Conservation (phyloP, 2,329 filamentous ascomycete genomes). For the Monilinia fructicola region DNA sequence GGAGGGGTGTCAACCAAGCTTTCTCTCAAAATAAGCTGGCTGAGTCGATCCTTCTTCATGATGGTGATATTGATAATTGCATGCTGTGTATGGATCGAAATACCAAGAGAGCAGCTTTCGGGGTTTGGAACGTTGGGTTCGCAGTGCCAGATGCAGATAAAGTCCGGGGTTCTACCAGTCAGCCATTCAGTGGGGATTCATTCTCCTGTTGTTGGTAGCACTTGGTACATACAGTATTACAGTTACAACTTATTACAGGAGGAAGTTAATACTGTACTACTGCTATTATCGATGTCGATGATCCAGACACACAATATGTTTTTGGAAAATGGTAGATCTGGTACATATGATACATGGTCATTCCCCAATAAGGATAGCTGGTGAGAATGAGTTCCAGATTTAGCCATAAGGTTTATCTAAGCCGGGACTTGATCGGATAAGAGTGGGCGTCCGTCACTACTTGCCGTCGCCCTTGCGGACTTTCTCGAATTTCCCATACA, state of each 20-base stretch:
- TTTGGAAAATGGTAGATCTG: neutral
- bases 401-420: no score
- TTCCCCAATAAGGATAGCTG: neutral
- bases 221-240: no score
- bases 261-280: no score
- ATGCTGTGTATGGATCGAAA: neutral
- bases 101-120: neutral
- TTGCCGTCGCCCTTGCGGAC: slow-evolving; percentile 10
- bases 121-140: neutral
- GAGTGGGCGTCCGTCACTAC: neutral
- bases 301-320: neutral
- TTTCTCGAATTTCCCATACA: slow-evolving; percentile 8
- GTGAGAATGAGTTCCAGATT: neutral
- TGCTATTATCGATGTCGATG: neutral
- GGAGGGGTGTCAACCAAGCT: neutral
- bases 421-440: neutral
- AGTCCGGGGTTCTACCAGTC: neutral
- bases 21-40: neutral
- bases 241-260: no score
- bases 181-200: neutral
- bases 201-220: neutral
- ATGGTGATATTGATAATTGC: neutral
- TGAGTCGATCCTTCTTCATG: neutral
- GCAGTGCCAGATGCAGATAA: neutral
- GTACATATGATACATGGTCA: neutral